Evolutionary conservation across 805 yeast species (phyloP).

Genomic region (Torulaspora gathmanii): DNA sequence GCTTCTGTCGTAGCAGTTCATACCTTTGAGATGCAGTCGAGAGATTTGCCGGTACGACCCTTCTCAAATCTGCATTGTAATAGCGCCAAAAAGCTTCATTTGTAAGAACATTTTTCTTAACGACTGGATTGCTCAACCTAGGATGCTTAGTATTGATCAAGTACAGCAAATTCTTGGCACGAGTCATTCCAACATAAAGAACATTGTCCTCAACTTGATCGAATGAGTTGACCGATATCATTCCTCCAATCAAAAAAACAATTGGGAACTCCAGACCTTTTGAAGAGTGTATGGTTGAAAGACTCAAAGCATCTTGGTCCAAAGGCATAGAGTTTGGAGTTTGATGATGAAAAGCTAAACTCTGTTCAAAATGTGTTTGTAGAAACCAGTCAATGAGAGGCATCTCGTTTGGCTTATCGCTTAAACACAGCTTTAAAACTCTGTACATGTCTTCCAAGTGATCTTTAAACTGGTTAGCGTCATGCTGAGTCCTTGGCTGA

Average conservation of each 20-base stretch:
- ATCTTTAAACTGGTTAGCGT: constrained; percentile 24
- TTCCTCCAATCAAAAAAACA: constrained; percentile 45
- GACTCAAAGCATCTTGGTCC: constrained; percentile 38
- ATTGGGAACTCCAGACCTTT: constrained; percentile 72
- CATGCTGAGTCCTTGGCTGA: constrained; percentile 22
- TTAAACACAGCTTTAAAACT: constrained; percentile 33
- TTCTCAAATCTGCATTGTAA: constrained; percentile 25
- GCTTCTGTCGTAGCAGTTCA: constrained; percentile 13
- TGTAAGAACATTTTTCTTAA: background rate
- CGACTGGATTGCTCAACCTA: background rate
- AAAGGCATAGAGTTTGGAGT: background rate
- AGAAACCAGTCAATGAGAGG: constrained; percentile 34
- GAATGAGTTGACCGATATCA: background rate
- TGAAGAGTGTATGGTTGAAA: constrained; percentile 69
- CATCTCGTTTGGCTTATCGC: constrained; percentile 23
- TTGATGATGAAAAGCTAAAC: constrained; percentile 11
- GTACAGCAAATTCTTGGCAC: constrained; percentile 46
- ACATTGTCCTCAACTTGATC: constrained; percentile 39
- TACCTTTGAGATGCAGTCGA: constrained; percentile 6
- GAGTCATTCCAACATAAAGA: constrained; percentile 61
- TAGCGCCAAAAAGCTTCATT: constrained; percentile 31
- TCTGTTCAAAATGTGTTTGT: constrained; percentile 32
- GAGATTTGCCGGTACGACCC: background rate
- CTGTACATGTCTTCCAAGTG: constrained; percentile 38
- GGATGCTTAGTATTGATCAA: constrained; percentile 22